Evolutionary conservation across 495 filamentous ascomycete species (phyloP).

Genomic region (Mytilinidion resinicola): DNA sequence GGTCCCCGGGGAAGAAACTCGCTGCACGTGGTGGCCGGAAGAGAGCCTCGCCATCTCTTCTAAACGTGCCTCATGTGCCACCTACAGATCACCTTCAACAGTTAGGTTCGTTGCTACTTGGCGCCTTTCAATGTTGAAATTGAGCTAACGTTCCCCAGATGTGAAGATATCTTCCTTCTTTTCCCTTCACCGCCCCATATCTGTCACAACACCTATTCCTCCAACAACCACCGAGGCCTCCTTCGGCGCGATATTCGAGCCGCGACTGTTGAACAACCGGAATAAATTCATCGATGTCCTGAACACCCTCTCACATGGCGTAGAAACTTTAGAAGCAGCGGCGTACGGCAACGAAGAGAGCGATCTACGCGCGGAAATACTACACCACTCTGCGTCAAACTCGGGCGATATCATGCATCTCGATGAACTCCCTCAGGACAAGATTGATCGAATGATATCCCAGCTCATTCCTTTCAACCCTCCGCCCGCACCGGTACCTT

Average conservation of each 20-base stretch:
- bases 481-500: conserved; percentile 17
- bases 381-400: conserved; percentile 5
- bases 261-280: conserved; percentile 45
- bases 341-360: conserved; percentile 32
- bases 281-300: conserved; percentile 57
- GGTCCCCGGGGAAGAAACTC: conserved; percentile 24
- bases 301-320: conserved; percentile 66
- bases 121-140: no score
- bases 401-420: conserved; percentile 13
- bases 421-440: conserved; percentile 16
- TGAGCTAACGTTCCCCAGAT: conserved; percentile 46
- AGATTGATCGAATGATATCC: conserved; percentile 17
- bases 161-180: conserved; percentile 87
- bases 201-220: conserved; percentile 73
- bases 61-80: conserved; percentile 72
- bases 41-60: conserved; percentile 40
- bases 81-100: conserved; percentile 72
- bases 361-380: conserved; percentile 38
- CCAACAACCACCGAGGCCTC: conserved; percentile 60
- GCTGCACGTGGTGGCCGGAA: conserved; percentile 21
- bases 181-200: conserved; percentile 90
- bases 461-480: conserved; percentile 18
- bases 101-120: conserved; percentile 48
- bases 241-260: conserved; percentile 74
- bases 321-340: conserved; percentile 52